phyloP scores from a whole-genome alignment of 495 filamentous ascomycete species.

The Glonium stellatum region DNA sequence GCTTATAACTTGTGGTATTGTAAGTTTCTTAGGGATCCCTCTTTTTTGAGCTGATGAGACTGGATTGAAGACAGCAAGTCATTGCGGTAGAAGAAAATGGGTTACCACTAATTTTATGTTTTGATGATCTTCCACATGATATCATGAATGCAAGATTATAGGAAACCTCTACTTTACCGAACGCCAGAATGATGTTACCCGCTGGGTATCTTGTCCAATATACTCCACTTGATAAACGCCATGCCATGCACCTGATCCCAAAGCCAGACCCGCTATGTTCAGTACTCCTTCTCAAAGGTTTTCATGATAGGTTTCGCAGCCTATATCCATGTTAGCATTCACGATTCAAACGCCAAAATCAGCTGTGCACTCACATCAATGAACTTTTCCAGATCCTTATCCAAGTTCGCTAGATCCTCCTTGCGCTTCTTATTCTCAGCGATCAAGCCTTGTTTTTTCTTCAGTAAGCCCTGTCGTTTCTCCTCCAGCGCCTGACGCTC shows the following conservation, averaged over 20 bases:
- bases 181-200: neutral
- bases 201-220: neutral
- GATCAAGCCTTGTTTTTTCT: constrained; percentile 84
- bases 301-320: constrained; percentile 4
- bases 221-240: neutral
- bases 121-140: too few relatives aligned
- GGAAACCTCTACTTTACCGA: neutral
- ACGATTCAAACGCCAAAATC: neutral
- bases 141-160: too few relatives aligned
- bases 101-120: too few relatives aligned
- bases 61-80: too few relatives aligned
- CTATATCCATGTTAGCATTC: neutral
- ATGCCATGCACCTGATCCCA: neutral
- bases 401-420: constrained; percentile 81
- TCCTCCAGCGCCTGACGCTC: constrained; percentile 84
- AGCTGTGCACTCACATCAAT: constrained; percentile 49
- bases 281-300: constrained; percentile 2
- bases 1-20: too few relatives aligned
- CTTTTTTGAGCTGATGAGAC: too few relatives aligned
- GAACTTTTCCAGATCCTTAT: constrained; percentile 84
- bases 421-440: constrained; percentile 93
- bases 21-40: too few relatives aligned
- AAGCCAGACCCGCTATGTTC: neutral
- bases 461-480: constrained; percentile 74
- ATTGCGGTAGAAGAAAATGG: too few relatives aligned